phyloP scores from a whole-genome alignment of 495 filamentous ascomycete genomes.

The Aspergillus affinis region DNA sequence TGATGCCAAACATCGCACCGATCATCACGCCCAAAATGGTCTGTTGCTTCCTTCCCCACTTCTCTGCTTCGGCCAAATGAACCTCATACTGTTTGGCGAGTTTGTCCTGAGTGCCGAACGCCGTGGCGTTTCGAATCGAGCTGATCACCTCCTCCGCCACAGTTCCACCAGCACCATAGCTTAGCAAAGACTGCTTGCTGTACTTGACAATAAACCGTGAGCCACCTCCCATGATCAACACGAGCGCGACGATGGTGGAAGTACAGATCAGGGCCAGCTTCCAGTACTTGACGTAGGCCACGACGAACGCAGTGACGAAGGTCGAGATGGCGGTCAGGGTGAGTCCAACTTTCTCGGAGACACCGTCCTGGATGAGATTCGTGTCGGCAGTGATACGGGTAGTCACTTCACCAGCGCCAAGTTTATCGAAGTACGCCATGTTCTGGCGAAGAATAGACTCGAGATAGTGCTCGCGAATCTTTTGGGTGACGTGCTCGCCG shows the following conservation, averaged over 20 bases:
- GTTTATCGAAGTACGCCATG: slow-evolving; percentile 88
- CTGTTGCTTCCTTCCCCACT: slow-evolving; percentile 75
- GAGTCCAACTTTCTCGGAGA: slow-evolving; percentile 82
- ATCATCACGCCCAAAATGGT: slow-evolving; percentile 71
- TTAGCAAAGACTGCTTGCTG: slow-evolving; percentile 71
- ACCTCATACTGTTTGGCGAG: slow-evolving; percentile 79
- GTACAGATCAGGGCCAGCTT: slow-evolving; percentile 79
- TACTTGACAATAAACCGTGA: slow-evolving; percentile 76
- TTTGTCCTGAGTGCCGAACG: slow-evolving; percentile 89
- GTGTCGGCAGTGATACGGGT: slow-evolving; percentile 91
- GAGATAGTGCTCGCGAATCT: slow-evolving; percentile 83
- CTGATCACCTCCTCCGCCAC: slow-evolving; percentile 94
- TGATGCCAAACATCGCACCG: slow-evolving; percentile 73
- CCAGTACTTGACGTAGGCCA: slow-evolving; percentile 84
- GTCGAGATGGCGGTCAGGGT: slow-evolving; percentile 72
- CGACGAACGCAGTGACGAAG: slow-evolving; percentile 85
- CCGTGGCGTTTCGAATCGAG: slow-evolving; percentile 88
- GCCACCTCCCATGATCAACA: slow-evolving; percentile 69
- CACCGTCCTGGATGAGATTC: slow-evolving; percentile 82
- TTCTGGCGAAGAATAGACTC: slow-evolving; percentile 84
- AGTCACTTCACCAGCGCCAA: slow-evolving; percentile 89
- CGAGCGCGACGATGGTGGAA: slow-evolving; percentile 72
- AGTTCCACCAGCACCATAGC: slow-evolving; percentile 81
- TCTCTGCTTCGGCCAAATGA: slow-evolving; percentile 70
- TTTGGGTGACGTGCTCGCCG: slow-evolving; percentile 82